These are phyloP conservation scores for Lepiota subincarnata DNA, from an alignment of 768 basidiomycete genomes.

Conservation along the genomic window DNA sequence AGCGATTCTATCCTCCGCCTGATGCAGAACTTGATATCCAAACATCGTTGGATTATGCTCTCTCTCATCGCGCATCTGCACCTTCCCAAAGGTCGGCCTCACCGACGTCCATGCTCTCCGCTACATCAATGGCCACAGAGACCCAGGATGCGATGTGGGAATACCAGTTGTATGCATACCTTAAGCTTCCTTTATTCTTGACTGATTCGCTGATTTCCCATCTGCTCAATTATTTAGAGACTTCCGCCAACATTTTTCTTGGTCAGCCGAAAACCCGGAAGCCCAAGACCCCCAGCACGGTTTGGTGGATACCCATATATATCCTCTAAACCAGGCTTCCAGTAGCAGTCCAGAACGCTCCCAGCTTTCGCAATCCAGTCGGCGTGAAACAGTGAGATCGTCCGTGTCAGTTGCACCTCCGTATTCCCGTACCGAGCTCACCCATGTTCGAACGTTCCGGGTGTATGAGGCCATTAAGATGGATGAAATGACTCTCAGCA, in stretches of 20 bases:
- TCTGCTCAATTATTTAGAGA: conserved; percentile 16
- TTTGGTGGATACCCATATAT: neutral
- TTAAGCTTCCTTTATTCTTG: neutral
- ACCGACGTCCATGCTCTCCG: conserved; percentile 12
- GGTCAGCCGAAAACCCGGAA: conserved; percentile 15
- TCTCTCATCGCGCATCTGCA: neutral
- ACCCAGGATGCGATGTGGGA: conserved; percentile 27
- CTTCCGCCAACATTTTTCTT: conserved; percentile 22
- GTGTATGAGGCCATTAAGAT: conserved; percentile 50
- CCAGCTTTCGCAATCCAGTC: neutral
- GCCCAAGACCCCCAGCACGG: conserved; percentile 1
- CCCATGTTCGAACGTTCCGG: conserved; percentile 49
- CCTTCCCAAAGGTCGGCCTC: neutral
- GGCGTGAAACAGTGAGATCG: neutral
- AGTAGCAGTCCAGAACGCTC: conserved; percentile 1
- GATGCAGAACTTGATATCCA: conserved; percentile 12
- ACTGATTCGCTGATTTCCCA: neutral
- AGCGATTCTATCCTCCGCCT: conserved; percentile 54
- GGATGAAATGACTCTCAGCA: conserved; percentile 20
- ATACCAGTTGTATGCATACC: conserved; percentile 24
- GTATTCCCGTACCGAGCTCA: conserved; percentile 34
- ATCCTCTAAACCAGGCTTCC: neutral
- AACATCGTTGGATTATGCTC: conserved; percentile 9
- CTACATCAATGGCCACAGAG: conserved; percentile 25
- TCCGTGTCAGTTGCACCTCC: conserved; percentile 16